These are phyloP conservation scores for Botryotinia narcissicola DNA, from an alignment of 2,329 filamentous ascomycete species.

Conservation along the genomic window DNA sequence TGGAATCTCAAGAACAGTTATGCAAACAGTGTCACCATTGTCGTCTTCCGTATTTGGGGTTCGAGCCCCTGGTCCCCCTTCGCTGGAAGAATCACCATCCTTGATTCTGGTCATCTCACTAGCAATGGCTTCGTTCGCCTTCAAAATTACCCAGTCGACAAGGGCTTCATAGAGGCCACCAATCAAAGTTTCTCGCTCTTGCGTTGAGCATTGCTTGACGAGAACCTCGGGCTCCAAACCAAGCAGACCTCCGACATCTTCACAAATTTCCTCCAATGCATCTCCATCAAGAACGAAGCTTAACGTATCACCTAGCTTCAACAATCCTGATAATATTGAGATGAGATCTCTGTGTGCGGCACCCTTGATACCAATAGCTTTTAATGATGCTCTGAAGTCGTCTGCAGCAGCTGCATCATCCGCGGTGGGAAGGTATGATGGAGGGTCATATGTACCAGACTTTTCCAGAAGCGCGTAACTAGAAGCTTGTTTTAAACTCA, in stretches of 20 bases:
- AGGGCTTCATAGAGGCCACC: conserved; percentile 88
- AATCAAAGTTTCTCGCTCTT: conserved; percentile 80
- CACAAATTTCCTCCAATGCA: conserved; percentile 77
- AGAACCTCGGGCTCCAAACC: conserved; percentile 85
- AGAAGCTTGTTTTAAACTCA: conserved; percentile 74
- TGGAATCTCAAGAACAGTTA: conserved; percentile 86
- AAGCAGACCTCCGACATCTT: conserved; percentile 83
- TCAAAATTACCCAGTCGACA: conserved; percentile 89
- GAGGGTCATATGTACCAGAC: conserved; percentile 82
- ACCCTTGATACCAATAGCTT: conserved; percentile 92
- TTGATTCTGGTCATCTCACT: conserved; percentile 67
- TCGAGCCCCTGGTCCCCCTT: conserved; percentile 56
- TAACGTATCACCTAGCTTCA: conserved; percentile 89
- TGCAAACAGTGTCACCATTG: conserved; percentile 77
- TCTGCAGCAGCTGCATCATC: conserved; percentile 92
- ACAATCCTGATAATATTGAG: conserved; percentile 76
- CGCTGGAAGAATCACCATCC: conserved; percentile 65
- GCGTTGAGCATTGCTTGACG: conserved; percentile 72
- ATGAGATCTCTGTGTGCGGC: conserved; percentile 77
- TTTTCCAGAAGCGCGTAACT: conserved; percentile 75
- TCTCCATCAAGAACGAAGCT: conserved; percentile 85
- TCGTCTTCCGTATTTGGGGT: conserved; percentile 71
- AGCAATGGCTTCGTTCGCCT: conserved; percentile 82
- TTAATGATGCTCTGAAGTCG: conserved; percentile 83
- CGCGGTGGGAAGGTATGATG: conserved; percentile 84